phyloP scores from a whole-genome alignment of 495 filamentous ascomycete species.

The Penicillium malachiteum region DNA sequence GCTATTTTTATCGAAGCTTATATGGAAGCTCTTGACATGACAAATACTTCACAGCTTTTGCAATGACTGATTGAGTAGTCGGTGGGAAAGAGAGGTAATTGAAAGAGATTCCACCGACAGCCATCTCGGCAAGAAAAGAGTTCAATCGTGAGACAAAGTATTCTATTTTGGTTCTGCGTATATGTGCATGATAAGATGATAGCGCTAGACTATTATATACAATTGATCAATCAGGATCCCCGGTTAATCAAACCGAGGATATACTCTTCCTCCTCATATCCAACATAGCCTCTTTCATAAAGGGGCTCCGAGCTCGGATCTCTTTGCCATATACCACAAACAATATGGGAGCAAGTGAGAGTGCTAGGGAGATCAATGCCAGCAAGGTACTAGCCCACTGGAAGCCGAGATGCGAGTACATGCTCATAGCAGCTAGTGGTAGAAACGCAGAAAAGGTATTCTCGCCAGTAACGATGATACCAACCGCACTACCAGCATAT shows the following conservation, averaged over 20 bases:
- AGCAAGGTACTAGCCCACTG: constrained; percentile 46
- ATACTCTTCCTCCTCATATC: constrained; percentile 26
- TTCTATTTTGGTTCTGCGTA: too few species aligned
- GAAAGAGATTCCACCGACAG: not conserved
- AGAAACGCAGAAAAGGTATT: constrained; percentile 37
- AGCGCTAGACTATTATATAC: constrained; percentile 6
- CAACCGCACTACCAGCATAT: constrained; percentile 37
- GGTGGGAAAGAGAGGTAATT: not conserved
- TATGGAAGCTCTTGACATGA: not conserved
- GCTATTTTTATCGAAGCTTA: not conserved
- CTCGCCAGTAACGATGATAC: constrained; percentile 36
- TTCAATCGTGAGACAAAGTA: not conserved
- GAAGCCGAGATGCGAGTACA: constrained; percentile 43
- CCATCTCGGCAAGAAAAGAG: not conserved
- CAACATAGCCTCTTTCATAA: constrained; percentile 37
- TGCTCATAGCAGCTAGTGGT: constrained; percentile 40
- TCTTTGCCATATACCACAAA: constrained; percentile 28
- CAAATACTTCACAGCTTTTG: not conserved
- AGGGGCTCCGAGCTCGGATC: constrained; percentile 34
- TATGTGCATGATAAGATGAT: not conserved
- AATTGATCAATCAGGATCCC: not conserved
- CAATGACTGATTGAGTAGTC: not conserved
- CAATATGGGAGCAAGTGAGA: constrained; percentile 34
- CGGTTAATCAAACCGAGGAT: constrained; percentile 19
- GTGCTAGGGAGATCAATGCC: constrained; percentile 34